phyloP scores from a whole-genome alignment of 192 early-diverging fungal genomes.

The Linnemannia elongata region DNA sequence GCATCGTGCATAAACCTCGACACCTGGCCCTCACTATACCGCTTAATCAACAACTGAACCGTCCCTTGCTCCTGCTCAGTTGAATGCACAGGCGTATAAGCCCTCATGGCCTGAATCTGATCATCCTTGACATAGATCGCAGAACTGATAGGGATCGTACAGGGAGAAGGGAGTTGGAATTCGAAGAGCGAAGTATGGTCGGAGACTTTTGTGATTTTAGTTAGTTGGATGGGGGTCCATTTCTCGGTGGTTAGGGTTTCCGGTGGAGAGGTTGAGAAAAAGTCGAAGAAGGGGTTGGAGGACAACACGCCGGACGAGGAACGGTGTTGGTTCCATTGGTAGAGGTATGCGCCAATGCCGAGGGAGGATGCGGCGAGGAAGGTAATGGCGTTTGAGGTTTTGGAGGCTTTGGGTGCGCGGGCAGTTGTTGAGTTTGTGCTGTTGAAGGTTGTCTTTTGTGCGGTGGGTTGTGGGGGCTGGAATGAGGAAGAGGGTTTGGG shows the following conservation, averaged over 20 bases:
- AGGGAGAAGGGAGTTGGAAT: conserved; percentile 65
- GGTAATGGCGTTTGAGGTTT: conserved; percentile 21
- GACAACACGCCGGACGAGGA: not conserved
- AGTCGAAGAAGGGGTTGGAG: not conserved
- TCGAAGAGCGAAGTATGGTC: conserved; percentile 69
- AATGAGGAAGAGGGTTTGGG: not conserved
- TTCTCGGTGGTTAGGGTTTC: conserved; percentile 56
- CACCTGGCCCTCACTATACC: conserved; percentile 73
- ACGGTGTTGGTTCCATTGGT: conserved; percentile 36
- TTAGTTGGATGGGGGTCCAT: conserved; percentile 68
- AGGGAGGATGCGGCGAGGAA: conserved; percentile 28
- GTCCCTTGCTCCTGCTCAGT: conserved; percentile 59
- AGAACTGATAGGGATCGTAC: conserved; percentile 66
- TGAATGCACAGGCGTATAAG: conserved; percentile 76
- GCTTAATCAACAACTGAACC: conserved; percentile 77
- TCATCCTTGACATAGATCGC: conserved; percentile 79
- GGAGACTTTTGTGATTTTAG: conserved; percentile 60
- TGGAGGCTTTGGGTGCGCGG: conserved; percentile 28
- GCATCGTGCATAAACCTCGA: conserved; percentile 72
- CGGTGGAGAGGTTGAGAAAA: not conserved
- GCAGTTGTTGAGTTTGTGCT: conserved; percentile 9
- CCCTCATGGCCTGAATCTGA: conserved; percentile 74
- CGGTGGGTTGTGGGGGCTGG: not conserved
- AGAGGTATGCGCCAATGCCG: conserved; percentile 24
- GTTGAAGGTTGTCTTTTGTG: conserved; percentile 25